Conservation (phyloP, 345 rosid genomes). For the Gossypium rotundifolium region DNA sequence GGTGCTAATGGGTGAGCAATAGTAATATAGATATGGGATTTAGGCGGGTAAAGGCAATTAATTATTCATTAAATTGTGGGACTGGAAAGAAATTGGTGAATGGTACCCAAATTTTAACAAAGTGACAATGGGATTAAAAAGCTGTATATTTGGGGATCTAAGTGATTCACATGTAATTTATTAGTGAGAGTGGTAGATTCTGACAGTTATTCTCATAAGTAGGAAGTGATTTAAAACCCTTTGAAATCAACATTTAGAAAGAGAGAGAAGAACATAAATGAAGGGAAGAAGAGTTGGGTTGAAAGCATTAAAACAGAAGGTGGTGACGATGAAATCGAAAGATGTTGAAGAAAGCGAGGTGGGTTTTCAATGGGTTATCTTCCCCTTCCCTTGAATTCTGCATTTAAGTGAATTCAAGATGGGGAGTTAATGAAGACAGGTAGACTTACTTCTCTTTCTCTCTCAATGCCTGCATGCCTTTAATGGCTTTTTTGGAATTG, state of each 20-base stretch:
- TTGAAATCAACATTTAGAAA: neutral
- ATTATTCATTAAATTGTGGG: constrained; percentile 1
- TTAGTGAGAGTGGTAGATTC: constrained; percentile 9
- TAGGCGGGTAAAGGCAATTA: neutral
- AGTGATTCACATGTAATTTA: neutral
- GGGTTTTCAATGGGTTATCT: constrained; percentile 26
- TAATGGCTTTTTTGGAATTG: constrained; percentile 8
- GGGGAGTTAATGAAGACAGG: constrained; percentile 36
- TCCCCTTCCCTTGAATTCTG: constrained; percentile 34
- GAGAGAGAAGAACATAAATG: constrained; percentile 25
- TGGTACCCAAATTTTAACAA: neutral
- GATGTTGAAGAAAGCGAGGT: constrained; percentile 43
- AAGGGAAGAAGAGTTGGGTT: constrained; percentile 42
- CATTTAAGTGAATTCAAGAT: constrained; percentile 51
- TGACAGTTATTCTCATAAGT: constrained; percentile 14
- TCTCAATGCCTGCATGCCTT: constrained; percentile 13
- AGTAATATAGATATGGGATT: neutral
- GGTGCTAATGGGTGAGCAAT: neutral
- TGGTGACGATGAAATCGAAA: constrained; percentile 27
- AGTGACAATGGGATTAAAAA: neutral
- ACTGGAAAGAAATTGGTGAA: neutral
- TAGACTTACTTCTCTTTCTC: constrained; percentile 19
- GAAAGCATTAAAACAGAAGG: constrained; percentile 38
- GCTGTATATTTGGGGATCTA: neutral
- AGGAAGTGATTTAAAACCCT: neutral